Evolutionary conservation across 352 stramenopile species (phyloP), one percentile per base, ranked within the genome.

Genomic region (Pythium myriotylum): DNA sequence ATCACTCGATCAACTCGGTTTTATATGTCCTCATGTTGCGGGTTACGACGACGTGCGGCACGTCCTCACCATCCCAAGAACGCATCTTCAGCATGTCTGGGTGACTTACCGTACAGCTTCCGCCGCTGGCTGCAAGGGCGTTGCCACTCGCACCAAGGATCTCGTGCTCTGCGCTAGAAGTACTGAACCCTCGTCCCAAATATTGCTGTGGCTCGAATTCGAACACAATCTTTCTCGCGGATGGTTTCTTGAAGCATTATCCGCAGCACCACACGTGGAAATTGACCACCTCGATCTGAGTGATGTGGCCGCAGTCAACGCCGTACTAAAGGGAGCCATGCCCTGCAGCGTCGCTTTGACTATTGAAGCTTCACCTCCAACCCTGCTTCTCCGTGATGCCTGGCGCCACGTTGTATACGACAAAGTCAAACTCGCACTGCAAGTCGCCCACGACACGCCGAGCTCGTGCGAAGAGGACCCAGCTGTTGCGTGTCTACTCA

Each of bases 191-290:
- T 71, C 32, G 41, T 41, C 27, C 59, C 50, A 24, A 54, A 42
- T 59, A 1, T 19, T 65, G 29, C 54, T 85, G 12, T 78, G 73
- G 68, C 48, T 85, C 39, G 73, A 80, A 23, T 85, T 85, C 22
- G 76, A 85, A 49, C 76, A 85, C 64, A 85, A 85, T 50, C 57
- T 80, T 6, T 64, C 63, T 13, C 70, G 76, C 37, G 76, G 73
- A 5, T 61, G 60, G 19, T 82, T 85, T 47, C 60, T 85, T 7
- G 76, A 85, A 26, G 73, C 71, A 3, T 56, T 85, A 2, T 26
- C 51, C 7, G 23, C 60, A 40, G n/a, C 17, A 13, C 56, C 13
- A 66, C 67, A 7, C 40, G 54, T 76, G 8, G 70, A 85, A 19
- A 58, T 82, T 32, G 71, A 82, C 24, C 80, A 82, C 48, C 35